These are phyloP conservation scores for Candida nitratophila DNA, from an alignment of 805 yeast species.

Conservation along the genomic window DNA sequence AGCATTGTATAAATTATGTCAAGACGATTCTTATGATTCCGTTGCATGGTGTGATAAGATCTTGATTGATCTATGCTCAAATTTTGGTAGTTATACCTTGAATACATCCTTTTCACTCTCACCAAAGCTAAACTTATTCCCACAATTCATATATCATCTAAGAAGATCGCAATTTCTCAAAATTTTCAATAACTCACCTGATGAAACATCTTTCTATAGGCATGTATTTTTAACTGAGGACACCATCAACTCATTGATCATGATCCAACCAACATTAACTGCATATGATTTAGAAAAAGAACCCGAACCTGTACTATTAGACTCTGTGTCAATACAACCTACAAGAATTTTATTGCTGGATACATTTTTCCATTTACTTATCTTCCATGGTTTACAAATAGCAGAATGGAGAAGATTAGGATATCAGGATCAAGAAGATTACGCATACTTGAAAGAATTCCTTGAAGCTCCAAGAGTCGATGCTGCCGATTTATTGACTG, in stretches of 20 bases:
- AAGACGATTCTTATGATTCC: constrained; percentile 30
- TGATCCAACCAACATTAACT: constrained; percentile 66
- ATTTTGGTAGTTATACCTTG: constrained; percentile 40
- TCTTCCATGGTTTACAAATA: constrained; percentile 58
- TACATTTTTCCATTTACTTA: constrained; percentile 63
- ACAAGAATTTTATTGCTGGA: constrained; percentile 52
- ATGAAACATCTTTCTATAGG: constrained; percentile 60
- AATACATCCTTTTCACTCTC: constrained; percentile 46
- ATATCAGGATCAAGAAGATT: constrained; percentile 56
- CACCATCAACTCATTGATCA: constrained; percentile 48
- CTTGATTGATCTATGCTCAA: constrained; percentile 38
- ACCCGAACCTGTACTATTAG: constrained; percentile 58
- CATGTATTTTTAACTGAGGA: constrained; percentile 60
- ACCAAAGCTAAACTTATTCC: constrained; percentile 44
- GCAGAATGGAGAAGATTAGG: constrained; percentile 63
- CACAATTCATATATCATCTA: constrained; percentile 62
- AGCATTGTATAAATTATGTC: constrained; percentile 36
- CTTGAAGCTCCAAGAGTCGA: constrained; percentile 56
- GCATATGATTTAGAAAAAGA: constrained; percentile 43
- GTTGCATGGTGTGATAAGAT: constrained; percentile 45
- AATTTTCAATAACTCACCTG: constrained; percentile 65
- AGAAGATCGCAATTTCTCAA: constrained; percentile 60
- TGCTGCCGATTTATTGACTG: constrained; percentile 57
- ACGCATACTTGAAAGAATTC: constrained; percentile 50
- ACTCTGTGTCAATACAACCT: constrained; percentile 54